Conservation (phyloP, 208 protist genomes). For the Acanthamoeba sp. region DNA sequence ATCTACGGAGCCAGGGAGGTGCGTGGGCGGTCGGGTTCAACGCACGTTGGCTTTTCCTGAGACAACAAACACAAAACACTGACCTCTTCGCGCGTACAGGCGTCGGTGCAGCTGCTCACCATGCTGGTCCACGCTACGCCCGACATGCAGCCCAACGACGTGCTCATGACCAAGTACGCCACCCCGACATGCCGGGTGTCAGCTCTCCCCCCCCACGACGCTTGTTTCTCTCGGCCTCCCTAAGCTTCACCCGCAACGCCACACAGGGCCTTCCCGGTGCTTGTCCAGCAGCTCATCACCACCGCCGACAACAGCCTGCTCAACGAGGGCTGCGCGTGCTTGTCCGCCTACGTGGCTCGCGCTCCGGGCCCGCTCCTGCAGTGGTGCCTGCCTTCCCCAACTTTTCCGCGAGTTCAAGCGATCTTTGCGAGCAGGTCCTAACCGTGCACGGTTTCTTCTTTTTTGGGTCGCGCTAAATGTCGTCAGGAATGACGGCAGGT, state of each 20-base stretch:
- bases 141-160: neutral
- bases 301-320: conserved; percentile 57
- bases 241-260: no score
- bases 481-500: neutral
- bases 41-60: neutral
- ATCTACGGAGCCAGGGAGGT: conserved; percentile 43
- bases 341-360: conserved; percentile 25
- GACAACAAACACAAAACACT: no score
- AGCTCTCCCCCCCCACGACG: no score
- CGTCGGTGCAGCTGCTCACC: conserved; percentile 1
- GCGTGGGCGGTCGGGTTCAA: neutral
- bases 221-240: no score
- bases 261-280: conserved; percentile 50
- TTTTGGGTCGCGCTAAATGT: neutral
- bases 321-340: neutral
- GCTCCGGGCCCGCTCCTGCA: conserved; percentile 6
- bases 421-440: no score
- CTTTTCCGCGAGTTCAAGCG: no score
- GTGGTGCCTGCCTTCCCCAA: no score
- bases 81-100: neutral
- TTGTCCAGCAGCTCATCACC: conserved; percentile 1
- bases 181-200: neutral
- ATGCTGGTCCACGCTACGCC: conserved; percentile 25
- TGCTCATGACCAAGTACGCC: neutral
- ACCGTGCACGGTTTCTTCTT: no score